phyloP scores from a whole-genome alignment of 768 basidiomycete species.

The Xanthoconium purpureum region DNA sequence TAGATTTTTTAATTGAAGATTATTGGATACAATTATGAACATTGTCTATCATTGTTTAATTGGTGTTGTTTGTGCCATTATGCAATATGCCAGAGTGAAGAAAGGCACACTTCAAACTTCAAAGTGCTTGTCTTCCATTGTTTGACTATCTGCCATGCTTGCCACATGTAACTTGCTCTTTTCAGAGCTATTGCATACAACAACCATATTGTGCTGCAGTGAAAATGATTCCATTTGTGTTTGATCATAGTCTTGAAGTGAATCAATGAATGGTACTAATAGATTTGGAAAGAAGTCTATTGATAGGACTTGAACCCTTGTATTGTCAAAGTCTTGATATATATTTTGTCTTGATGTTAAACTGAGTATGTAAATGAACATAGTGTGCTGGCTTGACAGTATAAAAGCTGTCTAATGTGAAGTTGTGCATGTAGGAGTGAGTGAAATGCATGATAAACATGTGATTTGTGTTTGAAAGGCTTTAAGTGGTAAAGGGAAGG shows the following conservation, averaged over 20 bases:
- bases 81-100: too few relatives aligned
- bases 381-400: background rate
- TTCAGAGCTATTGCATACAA: constrained; percentile 95
- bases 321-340: constrained; percentile 86
- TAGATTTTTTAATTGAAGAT: too few relatives aligned
- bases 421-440: background rate
- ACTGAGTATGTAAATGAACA: background rate
- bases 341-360: constrained; percentile 42
- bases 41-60: too few relatives aligned
- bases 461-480: too few relatives aligned
- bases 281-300: constrained; percentile 17
- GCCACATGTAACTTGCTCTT: constrained; percentile 66
- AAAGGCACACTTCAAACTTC: background rate
- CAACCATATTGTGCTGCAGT: constrained; percentile 91
- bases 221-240: constrained; percentile 94
- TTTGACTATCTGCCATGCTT: background rate
- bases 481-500: too few relatives aligned
- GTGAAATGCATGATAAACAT: constrained; percentile 5
- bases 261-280: constrained; percentile 3
- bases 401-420: background rate
- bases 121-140: too few relatives aligned
- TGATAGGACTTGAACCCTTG: constrained; percentile 98
- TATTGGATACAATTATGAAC: too few relatives aligned
- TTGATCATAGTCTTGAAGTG: constrained; percentile 69
- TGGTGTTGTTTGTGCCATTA: too few relatives aligned